A percentile compares a stretch with the other conserved stretches of the same genome.
phyloP scores from a whole-genome alignment of 148 eudicot species.

The Chenopodium album region DNA sequence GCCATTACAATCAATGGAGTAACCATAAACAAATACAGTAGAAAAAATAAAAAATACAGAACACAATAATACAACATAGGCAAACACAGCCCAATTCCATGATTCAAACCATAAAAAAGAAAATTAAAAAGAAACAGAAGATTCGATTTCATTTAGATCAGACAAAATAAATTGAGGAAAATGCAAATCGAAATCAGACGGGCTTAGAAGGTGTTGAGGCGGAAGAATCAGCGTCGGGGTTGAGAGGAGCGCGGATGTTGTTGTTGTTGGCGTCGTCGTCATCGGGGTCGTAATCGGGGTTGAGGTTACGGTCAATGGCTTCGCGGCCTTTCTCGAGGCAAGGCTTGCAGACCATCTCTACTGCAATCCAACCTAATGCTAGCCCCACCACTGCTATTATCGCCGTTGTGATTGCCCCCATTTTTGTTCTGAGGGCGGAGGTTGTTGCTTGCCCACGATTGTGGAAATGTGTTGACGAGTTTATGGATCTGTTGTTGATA shows the following conservation, averaged over 20 bases:
- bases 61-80: no score
- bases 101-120: no score
- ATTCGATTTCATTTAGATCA: no score
- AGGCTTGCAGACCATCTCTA: slow-evolving; percentile 87
- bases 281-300: slow-evolving; percentile 90
- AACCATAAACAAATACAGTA: no score
- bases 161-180: neutral
- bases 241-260: slow-evolving; percentile 52
- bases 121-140: no score
- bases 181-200: neutral
- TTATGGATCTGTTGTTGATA: no score
- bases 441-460: neutral
- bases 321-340: slow-evolving; percentile 85
- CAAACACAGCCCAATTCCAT: no score
- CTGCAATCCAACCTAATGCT: slow-evolving; percentile 64
- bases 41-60: no score
- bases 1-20: no score
- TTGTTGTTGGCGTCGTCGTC: slow-evolving; percentile 30
- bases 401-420: slow-evolving; percentile 74
- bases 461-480: neutral
- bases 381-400: slow-evolving; percentile 70
- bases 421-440: slow-evolving; percentile 1
- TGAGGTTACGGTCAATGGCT: slow-evolving; percentile 78
- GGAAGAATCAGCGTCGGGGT: slow-evolving; percentile 24
- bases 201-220: neutral